Evolutionary conservation across 192 early-diverging fungal species (phyloP), one percentile per base, ranked within the genome.

Genomic region (Coemansia sp.): DNA sequence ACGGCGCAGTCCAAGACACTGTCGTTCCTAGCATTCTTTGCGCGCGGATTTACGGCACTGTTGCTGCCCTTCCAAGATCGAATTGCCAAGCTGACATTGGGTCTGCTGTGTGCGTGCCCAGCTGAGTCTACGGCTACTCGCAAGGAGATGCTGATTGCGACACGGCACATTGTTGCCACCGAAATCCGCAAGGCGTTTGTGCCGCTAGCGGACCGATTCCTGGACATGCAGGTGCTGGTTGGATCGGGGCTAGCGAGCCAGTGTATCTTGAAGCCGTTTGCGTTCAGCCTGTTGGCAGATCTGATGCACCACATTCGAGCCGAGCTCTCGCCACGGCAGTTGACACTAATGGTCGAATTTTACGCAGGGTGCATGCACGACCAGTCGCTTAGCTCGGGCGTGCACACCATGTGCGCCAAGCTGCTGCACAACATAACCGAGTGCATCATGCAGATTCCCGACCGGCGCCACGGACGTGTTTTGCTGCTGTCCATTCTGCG

Each of bases 1-100:
- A 85, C 90, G 8, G 86, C 97, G 17, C 97, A 99, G 81, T 91
- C 95, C 32, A 99, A 99, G 82, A 99, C 97, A 21, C 87, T 97
- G 69, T 95, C 94, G 7, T 99, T 98, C 59, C 69, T 99, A 46
- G 95, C 95, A 2, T 98, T 95, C 73, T 91, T 97, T 55, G 78
- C 95, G 43, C 81, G 90, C 21, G 89, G 85, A 28, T 96, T 92
- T 32, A 82, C 85, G 5, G 51, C 67, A 21, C 60, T 81, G 11
- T 58, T 95, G 46, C 69, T 82, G 35, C 86, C 88, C 32, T 84
- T 87, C 62, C 82, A 92, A 60, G 79, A 89, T 20, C 75, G 81
- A 11, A 91, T 99, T 46, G 93, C 97, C 2, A 85, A 91, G 15
- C 85, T 93, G 54, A 90, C 97, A 2, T 81, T 97, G 29, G 80